Evolutionary conservation across 169 alveolate genomes (phyloP), one percentile per base, ranked within the genome.

Genomic region (Cryptosporidium canis): DNA sequence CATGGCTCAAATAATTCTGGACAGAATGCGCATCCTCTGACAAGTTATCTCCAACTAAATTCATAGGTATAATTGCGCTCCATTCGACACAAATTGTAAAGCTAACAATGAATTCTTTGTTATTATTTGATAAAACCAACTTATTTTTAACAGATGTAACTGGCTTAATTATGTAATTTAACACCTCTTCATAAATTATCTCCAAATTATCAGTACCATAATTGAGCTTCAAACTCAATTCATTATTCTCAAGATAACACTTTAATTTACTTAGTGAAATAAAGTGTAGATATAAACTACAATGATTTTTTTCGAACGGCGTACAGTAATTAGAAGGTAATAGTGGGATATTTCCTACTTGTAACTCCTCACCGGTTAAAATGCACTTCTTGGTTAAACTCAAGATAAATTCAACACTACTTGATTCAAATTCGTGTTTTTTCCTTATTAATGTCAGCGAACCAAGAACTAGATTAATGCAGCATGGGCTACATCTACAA

Each of bases 291-390:
- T 77, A 61, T 39, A 77, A 21, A 18, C 18, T 56, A 8, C 48
- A 24, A 37, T 61, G 21, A 41, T 41, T 77, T 12, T 24, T 77
- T 35, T 77, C 87, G 31, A 77, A 77, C 41, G 87, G 87, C 18
- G 87, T 58, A 29, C 87, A 77, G 43, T 58, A 77, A 58, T 77
- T 58, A n/a, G 12, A 27, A 43, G 87, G 87, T 35, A 48, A 70
- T 45, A 70, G 29, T 31, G 2, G 14, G 18, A 3, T 29, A 21
- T 51, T 51, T 27, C 84, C 84, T 47, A 70, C 53, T 47, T 29
- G 41, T n/a, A 9, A 7, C 33, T 47, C 53, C 31, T 48, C 48
- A 2, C 39, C 31, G 12, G 66, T 51, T 4, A 16, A 37, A 35
- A 70, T 31, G 27, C 33, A 35, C 14, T 27, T 51, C 24, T 37